Evolutionary conservation across 371 early-diverging fungal species (phyloP), one percentile per base, ranked within the genome.

Genomic region (Mortierella sp.): DNA sequence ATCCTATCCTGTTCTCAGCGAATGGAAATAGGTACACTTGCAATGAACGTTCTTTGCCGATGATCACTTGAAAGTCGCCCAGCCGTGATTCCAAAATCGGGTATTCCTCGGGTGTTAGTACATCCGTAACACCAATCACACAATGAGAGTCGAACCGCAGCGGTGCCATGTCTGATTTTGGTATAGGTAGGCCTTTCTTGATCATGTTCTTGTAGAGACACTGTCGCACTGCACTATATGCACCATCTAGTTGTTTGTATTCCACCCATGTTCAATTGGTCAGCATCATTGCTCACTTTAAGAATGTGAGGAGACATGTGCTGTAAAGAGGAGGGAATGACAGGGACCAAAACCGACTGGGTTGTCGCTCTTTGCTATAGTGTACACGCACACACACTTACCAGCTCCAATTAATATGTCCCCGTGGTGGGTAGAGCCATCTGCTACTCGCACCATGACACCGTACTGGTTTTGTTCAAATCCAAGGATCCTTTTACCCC

Each of bases 161-260:
- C 2, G 55, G 63, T 5, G 54, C 62, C 34, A 69, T 16, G 24
- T 69, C 70, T 1, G 46, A 21, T 34, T 40, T 44, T 19, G 70
- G 70, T 3, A 69, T 19, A 10, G 1, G 5, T 17, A 59, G 29
- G 0, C 63, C 59, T 46, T 63, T 39, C 0, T 45, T 45, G 25
- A 44, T 39, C 63, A 69, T 63, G 37, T 28, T 44, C 10, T 62
- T 24, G 46, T 58, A 69, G 45, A 69, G 10, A 14, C 37, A 19
- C 13, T 49, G 54, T 22, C 70, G 63, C 10, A 69, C 55, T 3
- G 70, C 63, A 10, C 70, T 59, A 44, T 69, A 63, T 10, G 68
- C 61, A 31, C 68, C 68, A 17, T 34, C 34, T 34, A n/a, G n/a
- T n/a, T n/a, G n/a, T n/a, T n/a, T n/a, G n/a, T n/a, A 10, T 34